These are phyloP conservation scores for Cokeromyces recurvatus DNA, from an alignment of 371 early-diverging fungal species.

Conservation along the genomic window DNA sequence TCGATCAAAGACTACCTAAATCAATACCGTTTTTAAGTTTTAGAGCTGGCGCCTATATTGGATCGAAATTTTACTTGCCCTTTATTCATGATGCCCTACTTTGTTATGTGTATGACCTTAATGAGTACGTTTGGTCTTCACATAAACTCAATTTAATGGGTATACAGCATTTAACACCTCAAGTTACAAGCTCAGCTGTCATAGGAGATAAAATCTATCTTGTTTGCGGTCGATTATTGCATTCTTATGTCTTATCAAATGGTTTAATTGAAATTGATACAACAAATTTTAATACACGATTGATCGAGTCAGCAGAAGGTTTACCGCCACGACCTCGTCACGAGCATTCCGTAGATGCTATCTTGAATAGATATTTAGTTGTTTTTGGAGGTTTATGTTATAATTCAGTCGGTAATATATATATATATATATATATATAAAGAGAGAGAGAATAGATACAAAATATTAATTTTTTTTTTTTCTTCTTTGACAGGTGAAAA, in stretches of 20 bases:
- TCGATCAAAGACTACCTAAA: constrained; percentile 8
- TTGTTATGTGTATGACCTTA: constrained; percentile 23
- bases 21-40: constrained; percentile 13
- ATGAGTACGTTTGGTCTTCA: constrained; percentile 8
- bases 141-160: constrained; percentile 7
- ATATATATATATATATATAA: neutral
- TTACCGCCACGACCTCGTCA: constrained; percentile 27
- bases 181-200: constrained; percentile 18
- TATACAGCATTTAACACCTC: constrained; percentile 9
- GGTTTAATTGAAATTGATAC: constrained; percentile 20
- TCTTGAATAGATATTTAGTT: constrained; percentile 20
- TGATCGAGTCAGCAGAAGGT: constrained; percentile 13
- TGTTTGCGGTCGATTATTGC: constrained; percentile 22
- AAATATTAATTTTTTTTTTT: neutral
- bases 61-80: constrained; percentile 23
- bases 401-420: constrained; percentile 25
- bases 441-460: neutral
- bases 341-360: constrained; percentile 26
- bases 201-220: constrained; percentile 21
- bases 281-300: constrained; percentile 1
- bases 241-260: constrained; percentile 23
- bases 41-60: constrained; percentile 19
- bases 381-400: constrained; percentile 37
- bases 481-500: constrained; percentile 22
- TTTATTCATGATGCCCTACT: constrained; percentile 17